Evolutionary conservation across 176 grass and related monocot species (phyloP), one percentile per base, ranked within the genome.

Genomic region (Carex littledalei): DNA sequence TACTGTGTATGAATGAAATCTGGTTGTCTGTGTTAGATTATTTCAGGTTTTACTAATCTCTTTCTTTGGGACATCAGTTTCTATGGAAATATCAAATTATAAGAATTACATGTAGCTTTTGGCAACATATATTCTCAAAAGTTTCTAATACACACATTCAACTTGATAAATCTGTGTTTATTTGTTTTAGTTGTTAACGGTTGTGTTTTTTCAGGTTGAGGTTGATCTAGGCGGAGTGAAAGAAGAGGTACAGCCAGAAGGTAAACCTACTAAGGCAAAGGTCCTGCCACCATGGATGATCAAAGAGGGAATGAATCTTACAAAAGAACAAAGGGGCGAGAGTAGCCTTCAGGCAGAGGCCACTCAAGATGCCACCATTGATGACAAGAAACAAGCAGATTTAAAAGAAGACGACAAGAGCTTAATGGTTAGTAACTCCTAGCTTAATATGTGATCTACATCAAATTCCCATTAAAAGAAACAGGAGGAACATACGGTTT

Each of bases 221-320:
- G 93, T 99, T 89, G 90, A 83, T 47, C 55, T 97, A 53, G 88
- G 82, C 72, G 93, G 78, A 76, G 87, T 82, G 50, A 94, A 95
- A 87, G 92, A 93, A 81, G 90, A 89, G 61, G 54, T 35, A 78
- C 90, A 94, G 81, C 81, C 83, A 74, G 96, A 92, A 83, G 82
- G 78, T 57, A 90, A 89, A 88, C 80, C 81, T 87, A 41, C 61
- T 1, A 47, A 17, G 7, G 26, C 84, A 39, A 99, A 99, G 81
- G 87, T 99, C 35, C 83, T 99, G 54, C 96, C 96, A 84, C 93
- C 93, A 62, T 99, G 96, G 96, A 94, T 99, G 96, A 94, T 99
- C 60, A 99, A 75, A 85, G 76, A 95, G 78, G 96, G 96, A 77
- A 99, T 99, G 96, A 92, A 88, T 86, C 93, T 99, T 88, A 94